Evolutionary conservation across 2,329 filamentous ascomycete genomes (phyloP).

Genomic region (Talaromyces sp.): DNA sequence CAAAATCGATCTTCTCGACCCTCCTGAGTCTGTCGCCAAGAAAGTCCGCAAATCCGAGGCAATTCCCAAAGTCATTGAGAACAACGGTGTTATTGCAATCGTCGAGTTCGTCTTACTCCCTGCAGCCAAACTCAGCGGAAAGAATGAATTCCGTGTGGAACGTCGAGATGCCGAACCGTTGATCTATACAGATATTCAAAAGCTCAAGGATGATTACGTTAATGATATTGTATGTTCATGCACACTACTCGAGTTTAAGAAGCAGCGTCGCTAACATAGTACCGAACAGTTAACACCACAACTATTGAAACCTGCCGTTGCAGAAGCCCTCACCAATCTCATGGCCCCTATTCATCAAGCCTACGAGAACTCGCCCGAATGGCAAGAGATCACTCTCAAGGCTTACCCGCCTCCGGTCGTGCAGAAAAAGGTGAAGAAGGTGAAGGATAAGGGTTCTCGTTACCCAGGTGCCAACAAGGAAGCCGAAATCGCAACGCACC

Average conservation of each 20-base stretch:
- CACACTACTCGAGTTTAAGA: background rate
- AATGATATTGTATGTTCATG: conserved; percentile 62
- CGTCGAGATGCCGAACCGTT: conserved; percentile 63
- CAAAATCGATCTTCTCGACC: conserved; percentile 91
- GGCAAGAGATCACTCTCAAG: conserved; percentile 69
- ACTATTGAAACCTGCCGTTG: conserved; percentile 77
- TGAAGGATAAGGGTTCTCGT: conserved; percentile 67
- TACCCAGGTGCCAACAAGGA: conserved; percentile 42
- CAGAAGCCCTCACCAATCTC: conserved; percentile 65
- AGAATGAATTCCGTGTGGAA: conserved; percentile 62
- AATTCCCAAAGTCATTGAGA: conserved; percentile 68
- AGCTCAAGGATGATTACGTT: conserved; percentile 73
- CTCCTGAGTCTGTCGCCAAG: conserved; percentile 66
- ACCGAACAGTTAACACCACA: conserved; percentile 70
- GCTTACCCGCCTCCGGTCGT: conserved; percentile 69
- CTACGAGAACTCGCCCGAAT: conserved; percentile 66
- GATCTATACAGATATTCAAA: conserved; percentile 68
- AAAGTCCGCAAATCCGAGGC: conserved; percentile 84
- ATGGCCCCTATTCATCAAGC: conserved; percentile 71
- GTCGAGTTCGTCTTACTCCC: conserved; percentile 84
- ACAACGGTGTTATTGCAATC: conserved; percentile 81
- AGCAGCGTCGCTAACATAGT: background rate
- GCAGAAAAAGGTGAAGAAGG: conserved; percentile 69
- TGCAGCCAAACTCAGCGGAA: conserved; percentile 45
- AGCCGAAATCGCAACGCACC: background rate